These are phyloP conservation scores for Diplosphaera chodatii DNA, from an alignment of 139 green algal genomes.

Conservation along the genomic window DNA sequence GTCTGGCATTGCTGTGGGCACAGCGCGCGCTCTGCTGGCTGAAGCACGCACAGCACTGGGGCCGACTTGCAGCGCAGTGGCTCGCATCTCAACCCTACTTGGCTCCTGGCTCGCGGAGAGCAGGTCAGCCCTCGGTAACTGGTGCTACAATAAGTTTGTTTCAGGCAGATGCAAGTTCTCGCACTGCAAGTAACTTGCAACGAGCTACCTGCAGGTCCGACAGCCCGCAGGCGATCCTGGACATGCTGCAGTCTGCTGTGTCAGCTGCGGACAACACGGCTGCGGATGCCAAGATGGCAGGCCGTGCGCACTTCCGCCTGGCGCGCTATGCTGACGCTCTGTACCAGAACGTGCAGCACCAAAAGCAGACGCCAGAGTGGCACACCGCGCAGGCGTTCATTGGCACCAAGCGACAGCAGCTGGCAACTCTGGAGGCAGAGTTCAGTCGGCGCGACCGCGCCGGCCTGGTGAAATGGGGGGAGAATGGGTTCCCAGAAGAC, in stretches of 20 bases:
- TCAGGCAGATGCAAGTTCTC: too few relatives aligned
- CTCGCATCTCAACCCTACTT: slow-evolving; percentile 38
- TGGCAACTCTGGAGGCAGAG: slow-evolving; percentile 7
- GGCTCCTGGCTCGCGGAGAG: slow-evolving; percentile 65
- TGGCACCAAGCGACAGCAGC: slow-evolving; percentile 40
- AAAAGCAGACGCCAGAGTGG: slow-evolving; percentile 58
- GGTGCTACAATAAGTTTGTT: too few relatives aligned
- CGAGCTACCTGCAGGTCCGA: slow-evolving; percentile 34
- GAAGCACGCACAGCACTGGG: not conserved
- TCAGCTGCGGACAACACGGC: slow-evolving; percentile 4
- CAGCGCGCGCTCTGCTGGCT: slow-evolving; percentile 13
- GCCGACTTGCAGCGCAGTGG: not conserved
- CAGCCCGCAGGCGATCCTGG: slow-evolving; percentile 28
- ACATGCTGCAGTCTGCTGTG: slow-evolving; percentile 16
- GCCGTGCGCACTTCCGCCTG: slow-evolving; percentile 58
- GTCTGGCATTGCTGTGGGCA: slow-evolving; percentile 38
- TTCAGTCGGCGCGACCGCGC: slow-evolving; percentile 3
- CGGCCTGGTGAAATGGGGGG: slow-evolving; percentile 10
- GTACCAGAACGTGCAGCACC: slow-evolving; percentile 41
- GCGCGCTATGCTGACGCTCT: slow-evolving; percentile 69
- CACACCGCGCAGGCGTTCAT: slow-evolving; percentile 42
- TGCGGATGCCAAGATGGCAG: slow-evolving; percentile 14
- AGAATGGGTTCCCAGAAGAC: slow-evolving; percentile 4
- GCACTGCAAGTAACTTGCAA: too few relatives aligned
- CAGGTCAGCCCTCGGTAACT: slow-evolving; percentile 2